Evolutionary conservation across 1,284 basidiomycete species (phyloP).

Genomic region (Mycosarcoma mackinlayi): DNA sequence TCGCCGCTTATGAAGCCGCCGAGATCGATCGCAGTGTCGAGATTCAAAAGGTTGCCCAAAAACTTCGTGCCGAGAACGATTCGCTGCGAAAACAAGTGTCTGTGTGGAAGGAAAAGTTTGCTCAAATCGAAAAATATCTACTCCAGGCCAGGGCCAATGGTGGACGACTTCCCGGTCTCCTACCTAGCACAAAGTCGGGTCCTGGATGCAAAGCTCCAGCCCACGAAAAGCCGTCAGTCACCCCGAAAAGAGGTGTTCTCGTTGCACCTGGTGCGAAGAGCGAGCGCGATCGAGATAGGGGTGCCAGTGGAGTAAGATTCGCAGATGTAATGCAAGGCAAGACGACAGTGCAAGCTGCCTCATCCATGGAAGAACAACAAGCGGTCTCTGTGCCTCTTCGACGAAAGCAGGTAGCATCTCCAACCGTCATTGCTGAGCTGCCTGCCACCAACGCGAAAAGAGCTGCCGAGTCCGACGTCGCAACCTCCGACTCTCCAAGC

Average conservation of each 20-base stretch:
- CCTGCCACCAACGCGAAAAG: neutral
- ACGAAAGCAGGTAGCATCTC: neutral
- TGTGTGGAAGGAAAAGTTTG: conserved; percentile 36
- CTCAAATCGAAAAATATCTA: conserved; percentile 35
- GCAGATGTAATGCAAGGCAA: conserved; percentile 10
- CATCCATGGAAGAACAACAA: neutral
- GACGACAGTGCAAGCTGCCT: neutral
- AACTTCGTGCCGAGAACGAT: conserved; percentile 55
- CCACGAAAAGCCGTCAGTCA: conserved; percentile 26
- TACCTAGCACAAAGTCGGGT: conserved; percentile 25
- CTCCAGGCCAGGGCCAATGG: conserved; percentile 24
- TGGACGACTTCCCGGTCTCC: conserved; percentile 14
- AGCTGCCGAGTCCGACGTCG: neutral
- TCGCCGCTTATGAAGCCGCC: conserved; percentile 61
- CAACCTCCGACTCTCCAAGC: neutral
- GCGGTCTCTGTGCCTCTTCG: conserved; percentile 26
- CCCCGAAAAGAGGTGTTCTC: conserved; percentile 32
- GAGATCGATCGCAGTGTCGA: conserved; percentile 62
- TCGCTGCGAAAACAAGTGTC: conserved; percentile 43
- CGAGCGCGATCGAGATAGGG: conserved; percentile 18
- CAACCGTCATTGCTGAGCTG: neutral
- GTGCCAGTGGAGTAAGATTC: conserved; percentile 23
- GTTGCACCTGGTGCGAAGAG: conserved; percentile 16
- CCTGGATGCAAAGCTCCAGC: conserved; percentile 52
- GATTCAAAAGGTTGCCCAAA: conserved; percentile 61